Conservation (phyloP, 2,329 filamentous ascomycete genomes). For the Dryadomyces quercivorus region DNA sequence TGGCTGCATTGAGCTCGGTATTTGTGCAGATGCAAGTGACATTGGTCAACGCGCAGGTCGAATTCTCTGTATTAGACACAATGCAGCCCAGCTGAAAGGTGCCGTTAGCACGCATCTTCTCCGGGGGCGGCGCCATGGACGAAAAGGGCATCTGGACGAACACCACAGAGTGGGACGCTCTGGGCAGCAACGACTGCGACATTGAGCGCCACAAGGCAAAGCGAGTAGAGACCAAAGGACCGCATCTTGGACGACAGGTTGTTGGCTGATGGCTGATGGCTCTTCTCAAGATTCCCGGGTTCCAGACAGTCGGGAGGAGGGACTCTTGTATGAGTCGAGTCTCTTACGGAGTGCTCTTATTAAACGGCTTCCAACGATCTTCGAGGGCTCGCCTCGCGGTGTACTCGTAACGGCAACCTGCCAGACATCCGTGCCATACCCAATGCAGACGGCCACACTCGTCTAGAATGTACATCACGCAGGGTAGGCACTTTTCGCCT, state of each 20-base stretch:
- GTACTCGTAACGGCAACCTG: too few relatives aligned
- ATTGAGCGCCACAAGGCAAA: background rate
- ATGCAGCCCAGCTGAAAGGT: background rate
- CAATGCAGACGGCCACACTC: too few relatives aligned
- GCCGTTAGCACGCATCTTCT: background rate
- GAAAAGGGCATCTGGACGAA: background rate
- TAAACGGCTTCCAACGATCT: too few relatives aligned
- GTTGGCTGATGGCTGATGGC: too few relatives aligned
- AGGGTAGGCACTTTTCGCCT: too few relatives aligned
- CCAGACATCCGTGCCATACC: too few relatives aligned
- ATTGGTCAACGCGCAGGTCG: background rate
- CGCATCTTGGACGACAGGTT: background rate
- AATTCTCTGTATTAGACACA: background rate
- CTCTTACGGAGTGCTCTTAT: too few relatives aligned
- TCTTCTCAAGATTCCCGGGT: too few relatives aligned
- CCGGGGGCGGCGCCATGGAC: background rate
- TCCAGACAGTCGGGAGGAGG: too few relatives aligned
- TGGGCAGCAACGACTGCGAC: background rate
- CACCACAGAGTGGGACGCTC: background rate
- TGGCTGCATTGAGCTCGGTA: background rate
- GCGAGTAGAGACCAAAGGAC: background rate
- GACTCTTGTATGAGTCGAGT: too few relatives aligned
- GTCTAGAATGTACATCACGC: too few relatives aligned
- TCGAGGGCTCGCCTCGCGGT: too few relatives aligned
- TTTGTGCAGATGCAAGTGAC: slow-evolving; percentile 1